Evolutionary conservation across 169 alveolate genomes (phyloP), one percentile per base, ranked within the genome.

Genomic region (Cryptosporidium bovis): DNA sequence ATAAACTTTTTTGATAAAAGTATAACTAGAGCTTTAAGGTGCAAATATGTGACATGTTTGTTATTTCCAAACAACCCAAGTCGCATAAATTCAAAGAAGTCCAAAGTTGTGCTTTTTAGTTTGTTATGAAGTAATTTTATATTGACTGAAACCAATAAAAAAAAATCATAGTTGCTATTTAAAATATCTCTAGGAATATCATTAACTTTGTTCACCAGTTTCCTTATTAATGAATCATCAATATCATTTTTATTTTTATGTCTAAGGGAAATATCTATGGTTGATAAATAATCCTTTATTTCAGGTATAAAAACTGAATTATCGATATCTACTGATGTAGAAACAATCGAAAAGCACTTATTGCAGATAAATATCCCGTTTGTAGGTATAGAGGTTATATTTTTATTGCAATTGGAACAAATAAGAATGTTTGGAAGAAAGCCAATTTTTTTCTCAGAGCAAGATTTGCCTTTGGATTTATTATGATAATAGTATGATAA

Each of bases 321-420:
- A 12, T 62, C 87, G 33, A 77, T 77, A 60, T 77, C 87, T 34
- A 77, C 40, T 20, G 77, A 58, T 20, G 87, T 77, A 5, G 87
- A 71, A n/a, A 77, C 24, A 7, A 46, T 8, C 1, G 48, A 56
- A 44, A 31, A 60, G 36, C 87, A 77, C 13, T 44, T 12, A 20
- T 34, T 60, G 36, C 87, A 77, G 8, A 20, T 27, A 44, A 44
- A 60, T 16, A 77, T 13, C 6, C 50, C 71, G 33, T 20, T 12
- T 34, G 87, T 24, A 12, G 69, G 77, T 2, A 77, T 12, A 24
- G 48, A 29, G 18, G 60, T 50, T n/a, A 16, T 77, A 24, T 77
- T 40, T 33, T 34, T 5, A n/a, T 60, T 60, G 50, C 87, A 77
- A 60, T 27, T 36, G n/a, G 65, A 33, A 24, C 87, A 77, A 55